Evolutionary conservation across 768 basidiomycete genomes (phyloP), one percentile per base, ranked within the genome.

Genomic region (Trametes villosa): DNA sequence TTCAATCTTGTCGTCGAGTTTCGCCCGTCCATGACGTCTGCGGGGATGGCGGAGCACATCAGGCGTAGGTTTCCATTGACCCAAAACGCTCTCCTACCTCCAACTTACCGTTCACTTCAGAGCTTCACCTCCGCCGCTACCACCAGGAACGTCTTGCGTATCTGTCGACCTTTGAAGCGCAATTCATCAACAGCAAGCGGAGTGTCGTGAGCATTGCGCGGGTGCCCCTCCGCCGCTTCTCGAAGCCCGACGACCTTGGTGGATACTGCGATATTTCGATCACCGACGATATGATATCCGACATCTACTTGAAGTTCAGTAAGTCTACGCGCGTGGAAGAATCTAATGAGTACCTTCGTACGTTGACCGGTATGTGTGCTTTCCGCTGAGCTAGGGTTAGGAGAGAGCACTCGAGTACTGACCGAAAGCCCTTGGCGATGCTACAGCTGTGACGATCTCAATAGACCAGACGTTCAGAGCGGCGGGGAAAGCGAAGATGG

Each of bases 1-100:
- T 70, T 63, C 42, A 61, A 71, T 41, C 26, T 71, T 1, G 65
- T 73, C 13, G 40, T 69, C n/a, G 70, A 72, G 60, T 4, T 73
- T 6, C 53, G 66, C 0, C 66, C 48, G 1, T 62, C 64, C 0
- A 53, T 42, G 17, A 70, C 68, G 5, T 63, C 72, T 8, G 62
- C 46, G 1, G 64, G 58, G 18, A 54, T 72, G 2, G 64, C 63
- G 5, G 68, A 73, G 54, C 30, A 70, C 36, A 64, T 71, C 42
- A 63, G 65, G 34, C 66, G 64, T 70, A 60, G 46, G 69, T 62
- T 3, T 13, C 11, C 27, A 6, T n/a, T n/a, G n/a, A n/a, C 18
- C 13, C 18, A 1, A 22, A 13, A 9, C 31, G 20, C 2, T n/a
- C 6, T n/a, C n/a, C n/a, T n/a, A n/a, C n/a, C n/a, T n/a, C n/a